Evolutionary conservation across 768 basidiomycete species (phyloP).

Genomic region (Antrodiella citrinella): DNA sequence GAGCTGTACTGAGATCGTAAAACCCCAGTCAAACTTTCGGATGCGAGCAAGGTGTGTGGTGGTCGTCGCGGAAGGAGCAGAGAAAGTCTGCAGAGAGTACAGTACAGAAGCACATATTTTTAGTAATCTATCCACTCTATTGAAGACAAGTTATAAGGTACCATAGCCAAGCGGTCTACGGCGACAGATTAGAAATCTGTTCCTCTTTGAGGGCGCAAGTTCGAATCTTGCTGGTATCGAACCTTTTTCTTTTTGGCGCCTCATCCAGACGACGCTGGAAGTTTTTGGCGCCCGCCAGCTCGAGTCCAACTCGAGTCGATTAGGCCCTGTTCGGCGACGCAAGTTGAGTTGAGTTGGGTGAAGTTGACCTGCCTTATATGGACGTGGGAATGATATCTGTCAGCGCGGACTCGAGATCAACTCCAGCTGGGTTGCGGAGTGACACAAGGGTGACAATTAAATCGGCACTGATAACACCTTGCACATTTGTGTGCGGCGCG

Average conservation of each 20-base stretch:
- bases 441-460: no score
- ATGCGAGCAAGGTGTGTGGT: neutral
- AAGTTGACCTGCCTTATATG: no score
- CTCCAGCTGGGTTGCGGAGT: no score
- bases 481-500: no score
- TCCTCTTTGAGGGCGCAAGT: conserved; percentile 10
- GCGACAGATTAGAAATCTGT: neutral
- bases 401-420: no score
- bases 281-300: no score
- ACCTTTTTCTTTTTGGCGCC: neutral
- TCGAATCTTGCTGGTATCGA: conserved; percentile 8
- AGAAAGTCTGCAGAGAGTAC: neutral
- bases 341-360: no score
- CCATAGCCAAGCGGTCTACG: conserved; percentile 8
- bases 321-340: no score
- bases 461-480: no score
- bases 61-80: neutral
- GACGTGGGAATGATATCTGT: no score
- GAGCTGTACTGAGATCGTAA: neutral
- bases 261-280: no score
- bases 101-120: neutral
- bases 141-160: neutral
- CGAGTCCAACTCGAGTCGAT: no score
- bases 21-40: neutral
- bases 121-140: neutral